phyloP scores from a whole-genome alignment of 495 filamentous ascomycete genomes.

The Pseudotulostoma volvatum region DNA sequence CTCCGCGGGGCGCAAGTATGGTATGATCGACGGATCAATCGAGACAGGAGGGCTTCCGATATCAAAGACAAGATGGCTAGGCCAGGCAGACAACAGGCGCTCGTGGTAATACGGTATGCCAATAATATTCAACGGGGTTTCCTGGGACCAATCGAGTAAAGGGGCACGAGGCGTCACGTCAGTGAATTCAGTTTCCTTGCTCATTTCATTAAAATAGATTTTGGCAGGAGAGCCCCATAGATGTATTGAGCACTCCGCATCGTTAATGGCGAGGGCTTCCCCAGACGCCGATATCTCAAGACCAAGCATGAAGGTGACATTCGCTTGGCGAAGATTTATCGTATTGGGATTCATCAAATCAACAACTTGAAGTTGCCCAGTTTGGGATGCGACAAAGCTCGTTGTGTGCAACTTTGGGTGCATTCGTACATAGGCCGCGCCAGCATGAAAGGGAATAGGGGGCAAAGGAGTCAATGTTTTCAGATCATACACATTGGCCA shows the following conservation, averaged over 20 bases:
- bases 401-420: slow-evolving; percentile 90
- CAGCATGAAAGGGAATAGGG: slow-evolving; percentile 80
- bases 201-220: slow-evolving; percentile 75
- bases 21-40: slow-evolving; percentile 56
- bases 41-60: slow-evolving; percentile 65
- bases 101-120: slow-evolving; percentile 93
- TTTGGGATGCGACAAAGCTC: slow-evolving; percentile 75
- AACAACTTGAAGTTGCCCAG: slow-evolving; percentile 82
- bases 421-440: slow-evolving; percentile 84
- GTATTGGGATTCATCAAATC: slow-evolving; percentile 90
- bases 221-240: slow-evolving; percentile 88
- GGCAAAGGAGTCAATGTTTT: slow-evolving; percentile 70
- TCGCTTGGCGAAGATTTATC: slow-evolving; percentile 75
- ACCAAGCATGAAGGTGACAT: slow-evolving; percentile 53
- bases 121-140: slow-evolving; percentile 69
- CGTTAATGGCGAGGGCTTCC: slow-evolving; percentile 69
- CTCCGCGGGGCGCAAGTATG: slow-evolving; percentile 48
- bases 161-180: slow-evolving; percentile 38
- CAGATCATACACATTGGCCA: slow-evolving; percentile 88
- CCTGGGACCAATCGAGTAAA: slow-evolving; percentile 47
- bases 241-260: slow-evolving; percentile 61
- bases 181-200: slow-evolving; percentile 60
- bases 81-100: slow-evolving; percentile 74
- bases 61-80: slow-evolving; percentile 64
- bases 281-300: slow-evolving; percentile 84